These are phyloP conservation scores for Pythium sukuiense DNA, from an alignment of 352 stramenopile species.

Conservation along the genomic window DNA sequence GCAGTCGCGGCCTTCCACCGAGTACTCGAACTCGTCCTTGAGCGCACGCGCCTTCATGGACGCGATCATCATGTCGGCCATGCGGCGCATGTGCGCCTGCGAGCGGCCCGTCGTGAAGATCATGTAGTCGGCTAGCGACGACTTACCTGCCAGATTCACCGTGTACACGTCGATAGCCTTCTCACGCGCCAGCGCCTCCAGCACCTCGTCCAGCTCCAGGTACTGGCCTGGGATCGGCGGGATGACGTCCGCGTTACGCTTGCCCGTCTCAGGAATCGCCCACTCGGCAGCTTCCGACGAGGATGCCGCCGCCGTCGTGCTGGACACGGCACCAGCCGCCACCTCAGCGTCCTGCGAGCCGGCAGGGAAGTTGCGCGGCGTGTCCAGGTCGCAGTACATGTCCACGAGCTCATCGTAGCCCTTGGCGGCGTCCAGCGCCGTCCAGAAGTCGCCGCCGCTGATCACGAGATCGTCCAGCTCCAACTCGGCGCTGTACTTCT, in stretches of 20 bases:
- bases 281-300: constrained; percentile 40
- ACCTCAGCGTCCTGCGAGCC: constrained; percentile 36
- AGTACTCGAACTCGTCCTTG: constrained; percentile 77
- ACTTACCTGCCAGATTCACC: constrained; percentile 74
- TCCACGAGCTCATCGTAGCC: constrained; percentile 82
- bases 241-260: constrained; percentile 79
- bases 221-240: constrained; percentile 56
- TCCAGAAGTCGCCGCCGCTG: constrained; percentile 81
- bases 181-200: constrained; percentile 60
- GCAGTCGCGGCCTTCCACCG: constrained; percentile 85
- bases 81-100: constrained; percentile 84
- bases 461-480: constrained; percentile 69
- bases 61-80: constrained; percentile 87
- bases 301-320: constrained; percentile 5
- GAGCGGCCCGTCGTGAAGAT: constrained; percentile 86
- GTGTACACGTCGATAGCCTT: constrained; percentile 81
- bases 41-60: constrained; percentile 74
- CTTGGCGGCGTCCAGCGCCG: constrained; percentile 75
- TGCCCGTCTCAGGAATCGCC: constrained; percentile 61
- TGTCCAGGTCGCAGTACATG: constrained; percentile 77
- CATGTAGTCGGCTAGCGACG: constrained; percentile 86
- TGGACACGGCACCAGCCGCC: constrained; percentile 22
- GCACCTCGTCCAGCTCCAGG: constrained; percentile 73
- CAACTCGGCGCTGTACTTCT: constrained; percentile 82
- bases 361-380: constrained; percentile 68